Evolutionary conservation across 1,139 yeast species (phyloP).

Genomic region (Scheffersomyces lignicola): DNA sequence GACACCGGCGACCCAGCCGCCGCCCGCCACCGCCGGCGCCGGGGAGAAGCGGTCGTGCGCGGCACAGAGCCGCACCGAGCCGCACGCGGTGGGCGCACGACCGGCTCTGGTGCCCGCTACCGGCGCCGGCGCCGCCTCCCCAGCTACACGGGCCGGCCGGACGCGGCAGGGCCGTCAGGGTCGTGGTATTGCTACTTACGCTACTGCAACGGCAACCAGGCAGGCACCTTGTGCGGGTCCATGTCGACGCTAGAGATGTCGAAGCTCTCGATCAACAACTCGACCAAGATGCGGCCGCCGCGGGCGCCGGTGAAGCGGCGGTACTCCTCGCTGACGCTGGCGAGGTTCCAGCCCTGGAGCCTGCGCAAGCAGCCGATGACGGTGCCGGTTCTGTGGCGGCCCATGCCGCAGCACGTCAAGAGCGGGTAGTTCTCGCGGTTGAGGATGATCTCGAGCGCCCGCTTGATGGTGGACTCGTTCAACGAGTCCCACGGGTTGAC

Average conservation of each 20-base stretch:
- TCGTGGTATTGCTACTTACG: no score
- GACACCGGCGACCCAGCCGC: no score
- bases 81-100: no score
- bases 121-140: no score
- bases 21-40: no score
- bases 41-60: no score
- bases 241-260: slow-evolving; percentile 57
- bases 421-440: slow-evolving; percentile 77
- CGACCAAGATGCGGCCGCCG: slow-evolving; percentile 91
- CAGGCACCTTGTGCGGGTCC: slow-evolving; percentile 23
- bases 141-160: no score
- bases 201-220: slow-evolving; percentile 12
- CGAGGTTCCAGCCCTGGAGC: slow-evolving; percentile 93
- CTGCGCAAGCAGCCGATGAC: slow-evolving; percentile 91
- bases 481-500: slow-evolving; percentile 95
- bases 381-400: slow-evolving; percentile 94
- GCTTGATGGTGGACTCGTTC: slow-evolving; percentile 76
- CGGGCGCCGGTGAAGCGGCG: slow-evolving; percentile 89
- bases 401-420: slow-evolving; percentile 96
- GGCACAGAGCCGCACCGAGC: no score
- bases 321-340: slow-evolving; percentile 91
- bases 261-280: slow-evolving; percentile 82
- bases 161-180: no score
- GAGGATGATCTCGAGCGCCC: slow-evolving; percentile 74
- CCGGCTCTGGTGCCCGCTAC: no score